Base-by-base conservation (phyloP, 1,139 yeast genomes). In the Yamadazyma epiphylla region DNA sequence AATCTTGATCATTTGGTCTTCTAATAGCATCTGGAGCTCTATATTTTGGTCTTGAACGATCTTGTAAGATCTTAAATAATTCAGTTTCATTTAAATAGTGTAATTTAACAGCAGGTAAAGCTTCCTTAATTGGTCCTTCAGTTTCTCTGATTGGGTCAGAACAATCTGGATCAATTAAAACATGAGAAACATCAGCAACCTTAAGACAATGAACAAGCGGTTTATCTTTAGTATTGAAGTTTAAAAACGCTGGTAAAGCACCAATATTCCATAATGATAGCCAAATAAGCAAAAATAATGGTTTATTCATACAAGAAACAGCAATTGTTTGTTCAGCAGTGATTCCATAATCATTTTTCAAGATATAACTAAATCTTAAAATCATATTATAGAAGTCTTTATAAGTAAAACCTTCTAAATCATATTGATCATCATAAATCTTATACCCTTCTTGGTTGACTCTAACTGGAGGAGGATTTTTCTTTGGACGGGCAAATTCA, bases 231-330 rank as follows among this genome's bases (percentile, higher is more conserved):
- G 85, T 70, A 53, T 88, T 89, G 60, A 80, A 86, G 58, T 89
- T 89, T 49, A 89, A 61, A 46, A 89, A 83, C 1, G 95, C 88
- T 0, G 96, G 96, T 11, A 73, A 58, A 1, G 96, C 96, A 17
- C 97, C 96, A 30, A 89, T 67, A 47, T 87, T 84, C 96, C 96
- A 88, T 31, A 85, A 59, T 0, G 96, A 82, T 39, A 85, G 67
- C 95, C 96, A 86, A 26, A 84, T 53, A 33, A 88, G 70, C 15
- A 88, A 56, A 47, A 85, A 86, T 43, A 87, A 64, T 1, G 96
- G 95, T 51, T 82, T 85, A 58, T 89, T 89, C 56, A 85, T 82
- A 50, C 79, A 83, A 46, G 81, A 81, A 30, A 89, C 51, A 0
- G 85, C 95, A 31, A 89, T 77, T n/a, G 79, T 71, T 43, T 85